Base-by-base conservation (phyloP, 257 asterid species). In the Capsicum chinense region DNA sequence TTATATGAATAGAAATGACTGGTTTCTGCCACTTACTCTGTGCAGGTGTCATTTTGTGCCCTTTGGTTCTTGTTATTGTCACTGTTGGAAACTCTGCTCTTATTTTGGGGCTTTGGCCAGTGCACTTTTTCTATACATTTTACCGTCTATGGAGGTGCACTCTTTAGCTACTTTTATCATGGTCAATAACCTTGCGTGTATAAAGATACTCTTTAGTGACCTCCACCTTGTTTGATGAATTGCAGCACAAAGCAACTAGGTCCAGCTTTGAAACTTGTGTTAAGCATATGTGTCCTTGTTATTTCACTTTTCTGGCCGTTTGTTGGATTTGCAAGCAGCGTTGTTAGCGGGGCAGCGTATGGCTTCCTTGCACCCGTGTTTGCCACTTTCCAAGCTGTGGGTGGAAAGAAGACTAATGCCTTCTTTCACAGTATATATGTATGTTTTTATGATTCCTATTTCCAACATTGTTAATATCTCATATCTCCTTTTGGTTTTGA, bases 371-470 rank as follows among this genome's bases (percentile, higher is more conserved):
- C 95, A 56, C 98, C 99, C 14, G 88, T 91, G 84, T 88, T 97
- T 82, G 97, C 93, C 86, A 97, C 99, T 85, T 94, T 93, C 84
- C 87, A 86, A 87, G 99, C 99, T 35, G 92, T 96, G 70, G 96
- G 92, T 44, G 95, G 90, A 87, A 97, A 95, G 84, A 93, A 90
- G 87, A 85, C 91, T 0, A 66, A 94, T 83, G 88, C 92, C 85
- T 92, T 92, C 70, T 90, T 82, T 85, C 99, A 96, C 90, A 93
- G 98, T 86, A 87, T 95, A 33, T 85, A 70, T 63, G 99, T 96
- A 91, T 19, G 98, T 63, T 15, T 79, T 17, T 73, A 71, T 73
- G 63, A 37, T 84, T 79, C 50, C 12, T 39, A 19, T 76, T 26
- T 12, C 83, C 33, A 59, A 48, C 67, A 47, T 57, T 17, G 79